These are phyloP conservation scores for Mycena crocata DNA, from an alignment of 768 basidiomycete genomes.

Conservation along the genomic window DNA sequence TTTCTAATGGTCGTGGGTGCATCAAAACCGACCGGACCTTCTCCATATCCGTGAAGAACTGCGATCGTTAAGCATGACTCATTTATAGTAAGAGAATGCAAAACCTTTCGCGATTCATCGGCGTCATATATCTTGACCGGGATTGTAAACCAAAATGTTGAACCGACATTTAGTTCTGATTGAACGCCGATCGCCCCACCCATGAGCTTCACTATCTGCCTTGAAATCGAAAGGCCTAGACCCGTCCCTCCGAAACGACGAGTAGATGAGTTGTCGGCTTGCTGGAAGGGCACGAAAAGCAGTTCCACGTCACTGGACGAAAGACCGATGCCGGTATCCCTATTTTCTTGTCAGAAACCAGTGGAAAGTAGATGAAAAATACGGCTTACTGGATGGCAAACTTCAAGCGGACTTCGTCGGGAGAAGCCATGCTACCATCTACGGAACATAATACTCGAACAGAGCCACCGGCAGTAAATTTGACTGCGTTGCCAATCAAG, in stretches of 20 bases:
- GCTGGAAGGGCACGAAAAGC: constrained; percentile 81
- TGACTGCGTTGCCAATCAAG: constrained; percentile 81
- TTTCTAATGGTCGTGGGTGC: constrained; percentile 56
- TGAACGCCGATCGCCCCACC: constrained; percentile 78
- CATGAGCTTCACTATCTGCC: constrained; percentile 81
- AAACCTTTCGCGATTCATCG: constrained; percentile 68
- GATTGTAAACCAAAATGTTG: constrained; percentile 80
- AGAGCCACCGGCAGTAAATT: constrained; percentile 74
- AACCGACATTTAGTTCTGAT: constrained; percentile 72
- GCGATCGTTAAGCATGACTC: constrained; percentile 16
- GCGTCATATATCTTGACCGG: constrained; percentile 70
- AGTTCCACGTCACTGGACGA: constrained; percentile 73
- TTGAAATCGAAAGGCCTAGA: constrained; percentile 78
- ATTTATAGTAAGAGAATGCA: background rate
- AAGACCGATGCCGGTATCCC: constrained; percentile 81
- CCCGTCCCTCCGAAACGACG: constrained; percentile 85
- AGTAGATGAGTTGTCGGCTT: constrained; percentile 84
- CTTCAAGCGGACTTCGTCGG: constrained; percentile 64
- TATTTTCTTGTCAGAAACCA: constrained; percentile 38
- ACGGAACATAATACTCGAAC: constrained; percentile 72
- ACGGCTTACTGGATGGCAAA: constrained; percentile 70
- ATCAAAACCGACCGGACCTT: constrained; percentile 60
- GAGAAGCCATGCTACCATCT: constrained; percentile 50
- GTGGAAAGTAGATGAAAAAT: background rate
- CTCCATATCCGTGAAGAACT: constrained; percentile 63